A percentile compares a stretch with the other conserved stretches of the same genome.
phyloP scores from a whole-genome alignment of 2,329 filamentous ascomycete species.

The Hypoxylon sp. region DNA sequence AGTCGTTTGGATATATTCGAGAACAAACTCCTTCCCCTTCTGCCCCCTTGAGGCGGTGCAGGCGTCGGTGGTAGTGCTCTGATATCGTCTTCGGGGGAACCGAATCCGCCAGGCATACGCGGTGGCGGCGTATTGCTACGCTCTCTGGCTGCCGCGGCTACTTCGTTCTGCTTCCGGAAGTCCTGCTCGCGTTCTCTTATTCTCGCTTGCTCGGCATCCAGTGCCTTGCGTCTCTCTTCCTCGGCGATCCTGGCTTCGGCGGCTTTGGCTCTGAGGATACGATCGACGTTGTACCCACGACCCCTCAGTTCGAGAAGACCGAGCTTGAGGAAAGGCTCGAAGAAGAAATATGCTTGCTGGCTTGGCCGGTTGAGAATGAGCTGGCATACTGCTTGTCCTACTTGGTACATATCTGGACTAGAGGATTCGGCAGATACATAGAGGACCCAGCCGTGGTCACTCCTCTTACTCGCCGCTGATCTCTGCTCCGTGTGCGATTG shows the following conservation, averaged over 20 bases:
- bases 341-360: constrained; percentile 86
- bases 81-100: constrained; percentile 36
- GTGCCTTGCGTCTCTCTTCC: constrained; percentile 75
- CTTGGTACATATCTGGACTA: constrained; percentile 85
- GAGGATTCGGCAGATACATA: constrained; percentile 72
- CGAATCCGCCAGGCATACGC: constrained; percentile 78
- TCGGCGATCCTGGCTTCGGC: constrained; percentile 89
- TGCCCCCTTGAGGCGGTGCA: constrained; percentile 50
- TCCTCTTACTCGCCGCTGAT: constrained; percentile 72
- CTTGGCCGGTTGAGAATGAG: constrained; percentile 82
- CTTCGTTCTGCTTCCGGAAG: constrained; percentile 57
- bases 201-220: constrained; percentile 75
- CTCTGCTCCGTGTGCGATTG: constrained; percentile 77
- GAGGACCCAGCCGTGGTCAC: constrained; percentile 67
- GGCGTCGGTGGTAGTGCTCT: constrained; percentile 39
- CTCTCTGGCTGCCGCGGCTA: constrained; percentile 49
- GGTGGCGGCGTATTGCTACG: constrained; percentile 52
- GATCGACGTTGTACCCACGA: constrained; percentile 95
- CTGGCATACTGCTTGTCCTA: constrained; percentile 85
- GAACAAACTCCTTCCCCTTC: constrained; percentile 66
- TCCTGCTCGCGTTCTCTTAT: constrained; percentile 64
- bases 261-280: constrained; percentile 87
- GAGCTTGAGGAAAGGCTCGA: constrained; percentile 89
- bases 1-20: constrained; percentile 72
- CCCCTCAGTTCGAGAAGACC: constrained; percentile 82